phyloP scores from a whole-genome alignment of 768 basidiomycete species.

The Filobasidium floriforme region DNA sequence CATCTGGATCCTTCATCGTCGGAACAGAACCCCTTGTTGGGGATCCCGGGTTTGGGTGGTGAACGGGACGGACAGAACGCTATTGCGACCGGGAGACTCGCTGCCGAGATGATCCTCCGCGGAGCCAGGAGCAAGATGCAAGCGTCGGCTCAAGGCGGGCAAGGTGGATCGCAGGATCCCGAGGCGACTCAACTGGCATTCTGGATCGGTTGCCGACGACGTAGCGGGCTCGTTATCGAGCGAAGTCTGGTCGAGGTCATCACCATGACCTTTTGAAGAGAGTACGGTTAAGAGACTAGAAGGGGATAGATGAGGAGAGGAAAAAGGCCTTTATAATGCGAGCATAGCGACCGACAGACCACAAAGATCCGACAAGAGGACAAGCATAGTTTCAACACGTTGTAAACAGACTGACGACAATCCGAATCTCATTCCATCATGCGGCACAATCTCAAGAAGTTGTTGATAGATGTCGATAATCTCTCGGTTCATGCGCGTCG shows the following conservation, averaged over 20 bases:
- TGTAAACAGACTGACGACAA: too few species aligned
- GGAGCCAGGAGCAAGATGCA: slow-evolving; percentile 18
- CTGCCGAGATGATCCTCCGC: slow-evolving; percentile 41
- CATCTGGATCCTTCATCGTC: slow-evolving; percentile 29
- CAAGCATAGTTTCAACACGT: too few species aligned
- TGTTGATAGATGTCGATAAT: too few species aligned
- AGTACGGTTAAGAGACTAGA: not conserved
- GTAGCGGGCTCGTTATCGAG: slow-evolving; percentile 7
- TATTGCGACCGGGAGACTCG: slow-evolving; percentile 42
- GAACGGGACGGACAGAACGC: slow-evolving; percentile 40
- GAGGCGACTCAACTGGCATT: not conserved
- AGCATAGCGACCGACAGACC: not conserved
- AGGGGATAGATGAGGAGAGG: not conserved
- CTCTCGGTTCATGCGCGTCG: too few species aligned
- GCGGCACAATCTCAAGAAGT: too few species aligned
- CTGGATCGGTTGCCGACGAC: not conserved
- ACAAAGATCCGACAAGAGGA: too few species aligned
- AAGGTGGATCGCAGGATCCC: not conserved
- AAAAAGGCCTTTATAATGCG: not conserved
- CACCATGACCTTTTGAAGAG: not conserved
- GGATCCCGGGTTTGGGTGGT: not conserved
- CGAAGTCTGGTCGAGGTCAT: slow-evolving; percentile 3
- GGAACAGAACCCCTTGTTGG: not conserved
- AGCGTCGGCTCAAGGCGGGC: not conserved
- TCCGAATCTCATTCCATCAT: too few species aligned